phyloP scores from a whole-genome alignment of 768 basidiomycete genomes.

The Candolleomyces aberdarensis region DNA sequence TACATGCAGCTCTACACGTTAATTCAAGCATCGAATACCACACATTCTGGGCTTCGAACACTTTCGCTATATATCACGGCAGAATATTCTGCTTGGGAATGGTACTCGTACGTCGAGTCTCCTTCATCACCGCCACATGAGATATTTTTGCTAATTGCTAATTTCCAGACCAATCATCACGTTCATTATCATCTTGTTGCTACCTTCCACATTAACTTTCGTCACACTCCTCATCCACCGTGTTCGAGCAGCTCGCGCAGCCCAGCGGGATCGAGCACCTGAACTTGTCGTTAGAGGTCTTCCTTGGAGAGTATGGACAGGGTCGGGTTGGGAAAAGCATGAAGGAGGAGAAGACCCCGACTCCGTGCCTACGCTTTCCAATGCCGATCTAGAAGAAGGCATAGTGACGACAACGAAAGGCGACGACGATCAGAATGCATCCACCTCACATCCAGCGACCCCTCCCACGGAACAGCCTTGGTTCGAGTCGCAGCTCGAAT shows the following conservation, averaged over 20 bases:
- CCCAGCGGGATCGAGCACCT: conserved; percentile 80
- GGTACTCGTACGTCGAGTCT: conserved; percentile 72
- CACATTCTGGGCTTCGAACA: conserved; percentile 73
- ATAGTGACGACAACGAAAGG: conserved; percentile 14
- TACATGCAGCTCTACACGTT: conserved; percentile 69
- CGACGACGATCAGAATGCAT: conserved; percentile 18
- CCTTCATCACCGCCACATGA: conserved; percentile 8
- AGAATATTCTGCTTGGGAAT: conserved; percentile 84
- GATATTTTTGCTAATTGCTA: conserved; percentile 8
- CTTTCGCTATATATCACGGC: conserved; percentile 75
- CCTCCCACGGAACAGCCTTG: conserved; percentile 50
- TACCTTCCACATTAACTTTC: conserved; percentile 88
- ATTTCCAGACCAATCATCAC: conserved; percentile 72
- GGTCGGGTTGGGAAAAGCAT: conserved; percentile 78
- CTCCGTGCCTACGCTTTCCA: conserved; percentile 18
- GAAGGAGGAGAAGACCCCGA: conserved; percentile 37
- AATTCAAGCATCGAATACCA: conserved; percentile 71
- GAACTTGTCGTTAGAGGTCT: conserved; percentile 74
- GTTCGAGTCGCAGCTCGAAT: conserved; percentile 83
- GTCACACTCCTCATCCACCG: conserved; percentile 88
- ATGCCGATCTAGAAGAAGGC: conserved; percentile 39
- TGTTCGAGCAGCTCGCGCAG: conserved; percentile 76
- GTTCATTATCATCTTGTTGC: conserved; percentile 82
- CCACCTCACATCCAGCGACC: conserved; percentile 31
- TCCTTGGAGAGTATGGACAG: conserved; percentile 83